These are phyloP conservation scores for Chaetomidium leptoderma DNA, from an alignment of 495 filamentous ascomycete genomes.

Conservation along the genomic window DNA sequence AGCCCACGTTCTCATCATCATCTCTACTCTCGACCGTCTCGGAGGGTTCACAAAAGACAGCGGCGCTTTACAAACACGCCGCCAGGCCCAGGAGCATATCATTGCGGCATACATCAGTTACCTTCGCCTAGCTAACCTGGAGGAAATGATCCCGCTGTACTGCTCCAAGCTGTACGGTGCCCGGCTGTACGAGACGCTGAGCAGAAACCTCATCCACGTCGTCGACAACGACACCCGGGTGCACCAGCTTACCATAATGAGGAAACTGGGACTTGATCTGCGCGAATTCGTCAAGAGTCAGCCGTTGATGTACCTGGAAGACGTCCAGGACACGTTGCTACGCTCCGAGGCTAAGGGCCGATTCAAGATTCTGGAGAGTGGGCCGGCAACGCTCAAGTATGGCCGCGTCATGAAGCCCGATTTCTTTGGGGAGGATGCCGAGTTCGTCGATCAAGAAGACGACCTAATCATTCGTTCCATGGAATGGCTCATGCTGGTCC, in stretches of 20 bases:
- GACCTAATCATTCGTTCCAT: constrained; percentile 70
- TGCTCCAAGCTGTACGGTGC: constrained; percentile 63
- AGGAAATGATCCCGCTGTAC: constrained; percentile 79
- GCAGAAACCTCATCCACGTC: constrained; percentile 54
- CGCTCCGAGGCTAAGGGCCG: constrained; percentile 34
- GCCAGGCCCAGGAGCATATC: constrained; percentile 54
- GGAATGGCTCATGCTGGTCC: constrained; percentile 77
- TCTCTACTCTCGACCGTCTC: constrained; percentile 49
- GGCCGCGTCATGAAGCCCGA: constrained; percentile 53
- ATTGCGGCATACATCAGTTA: constrained; percentile 77
- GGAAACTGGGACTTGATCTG: constrained; percentile 50
- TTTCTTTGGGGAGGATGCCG: constrained; percentile 60
- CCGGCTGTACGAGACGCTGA: constrained; percentile 49
- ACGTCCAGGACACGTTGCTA: constrained; percentile 30
- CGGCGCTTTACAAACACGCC: constrained; percentile 21
- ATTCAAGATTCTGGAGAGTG: constrained; percentile 49
- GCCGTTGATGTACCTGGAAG: constrained; percentile 50
- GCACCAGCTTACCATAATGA: constrained; percentile 60
- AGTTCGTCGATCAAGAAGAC: constrained; percentile 51
- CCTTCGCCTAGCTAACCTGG: constrained; percentile 62
- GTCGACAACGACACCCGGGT: constrained; percentile 41
- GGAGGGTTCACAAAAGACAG: constrained; percentile 40
- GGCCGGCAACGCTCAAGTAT: constrained; percentile 42
- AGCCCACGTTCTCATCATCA: constrained; percentile 53
- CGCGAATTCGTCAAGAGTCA: constrained; percentile 50